A percentile compares a stretch with the other conserved stretches of the same genome.
Conservation (phyloP, 1,284 basidiomycete genomes). For the Trichosporon ovoides region DNA sequence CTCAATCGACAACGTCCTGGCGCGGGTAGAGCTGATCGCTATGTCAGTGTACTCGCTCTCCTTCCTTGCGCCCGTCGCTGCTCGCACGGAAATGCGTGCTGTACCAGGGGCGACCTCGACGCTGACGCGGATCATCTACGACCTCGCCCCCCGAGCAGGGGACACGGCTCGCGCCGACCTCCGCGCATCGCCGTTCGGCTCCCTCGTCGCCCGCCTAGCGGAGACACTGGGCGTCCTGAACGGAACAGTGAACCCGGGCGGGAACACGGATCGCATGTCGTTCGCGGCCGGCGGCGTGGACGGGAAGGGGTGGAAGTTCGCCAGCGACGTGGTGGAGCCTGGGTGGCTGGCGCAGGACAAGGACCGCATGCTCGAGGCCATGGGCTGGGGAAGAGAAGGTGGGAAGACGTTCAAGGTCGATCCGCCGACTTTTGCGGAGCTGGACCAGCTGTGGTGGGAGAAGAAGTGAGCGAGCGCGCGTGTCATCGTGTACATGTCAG, state of each 20-base stretch:
- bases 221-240: conserved; percentile 81
- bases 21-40: conserved; percentile 70
- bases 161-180: conserved; percentile 41
- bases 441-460: conserved; percentile 38
- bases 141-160: conserved; percentile 34
- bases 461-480: not conserved
- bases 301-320: conserved; percentile 71
- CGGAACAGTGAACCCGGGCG: conserved; percentile 50
- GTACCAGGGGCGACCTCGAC: conserved; percentile 46
- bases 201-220: conserved; percentile 67
- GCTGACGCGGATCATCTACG: conserved; percentile 50
- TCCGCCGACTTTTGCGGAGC: conserved; percentile 32
- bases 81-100: conserved; percentile 66
- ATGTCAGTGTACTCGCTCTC: conserved; percentile 79
- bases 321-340: conserved; percentile 62
- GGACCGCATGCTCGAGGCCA: conserved; percentile 54
- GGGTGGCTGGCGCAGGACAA: conserved; percentile 69
- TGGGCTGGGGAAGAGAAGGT: conserved; percentile 19
- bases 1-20: conserved; percentile 62
- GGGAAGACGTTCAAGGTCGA: conserved; percentile 32
- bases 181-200: conserved; percentile 56
- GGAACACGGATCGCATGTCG: conserved; percentile 27
- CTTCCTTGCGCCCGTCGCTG: conserved; percentile 68
- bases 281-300: conserved; percentile 56
- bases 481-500: too few relatives aligned